Evolutionary conservation across 140 eudicot species (phyloP).

Genomic region (Cichorium intybus): DNA sequence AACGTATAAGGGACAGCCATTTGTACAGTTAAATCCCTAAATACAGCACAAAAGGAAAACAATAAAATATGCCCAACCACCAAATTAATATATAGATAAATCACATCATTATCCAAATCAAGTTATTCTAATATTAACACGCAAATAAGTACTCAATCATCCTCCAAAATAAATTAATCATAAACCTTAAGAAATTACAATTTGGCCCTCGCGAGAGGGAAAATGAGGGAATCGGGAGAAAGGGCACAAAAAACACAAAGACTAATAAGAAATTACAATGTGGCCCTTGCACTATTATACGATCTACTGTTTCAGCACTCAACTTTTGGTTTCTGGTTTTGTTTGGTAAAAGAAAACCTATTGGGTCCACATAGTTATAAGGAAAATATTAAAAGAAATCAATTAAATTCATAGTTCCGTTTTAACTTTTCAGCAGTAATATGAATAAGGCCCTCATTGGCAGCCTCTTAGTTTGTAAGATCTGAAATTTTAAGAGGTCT

Average conservation of each 20-base stretch:
- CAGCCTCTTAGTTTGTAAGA: too few species aligned
- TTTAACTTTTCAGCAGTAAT: too few species aligned
- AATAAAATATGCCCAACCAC: constrained; percentile 13
- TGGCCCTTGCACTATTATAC: neutral
- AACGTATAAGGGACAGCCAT: neutral
- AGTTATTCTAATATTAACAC: neutral
- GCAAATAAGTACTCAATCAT: constrained; percentile 7
- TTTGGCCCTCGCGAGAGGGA: neutral
- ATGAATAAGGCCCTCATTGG: too few species aligned
- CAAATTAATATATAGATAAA: neutral
- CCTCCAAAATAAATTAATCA: constrained; percentile 13
- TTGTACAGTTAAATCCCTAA: constrained; percentile 1
- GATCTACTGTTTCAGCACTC: neutral
- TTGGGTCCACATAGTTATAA: too few species aligned
- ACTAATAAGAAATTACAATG: neutral
- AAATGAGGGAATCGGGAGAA: constrained; percentile 22
- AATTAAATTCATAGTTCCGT: too few species aligned
- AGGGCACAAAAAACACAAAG: constrained; percentile 21
- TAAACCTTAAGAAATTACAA: constrained; percentile 13
- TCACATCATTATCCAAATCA: constrained; percentile 21
- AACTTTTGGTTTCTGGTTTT: neutral
- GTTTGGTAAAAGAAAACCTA: too few species aligned
- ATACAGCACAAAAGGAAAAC: neutral
- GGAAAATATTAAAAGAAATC: too few species aligned
- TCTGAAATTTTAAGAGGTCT: too few species aligned